Evolutionary conservation across 805 yeast species (phyloP), one percentile per base, ranked within the genome.

Genomic region (Hanseniaspora hatyaiensis): DNA sequence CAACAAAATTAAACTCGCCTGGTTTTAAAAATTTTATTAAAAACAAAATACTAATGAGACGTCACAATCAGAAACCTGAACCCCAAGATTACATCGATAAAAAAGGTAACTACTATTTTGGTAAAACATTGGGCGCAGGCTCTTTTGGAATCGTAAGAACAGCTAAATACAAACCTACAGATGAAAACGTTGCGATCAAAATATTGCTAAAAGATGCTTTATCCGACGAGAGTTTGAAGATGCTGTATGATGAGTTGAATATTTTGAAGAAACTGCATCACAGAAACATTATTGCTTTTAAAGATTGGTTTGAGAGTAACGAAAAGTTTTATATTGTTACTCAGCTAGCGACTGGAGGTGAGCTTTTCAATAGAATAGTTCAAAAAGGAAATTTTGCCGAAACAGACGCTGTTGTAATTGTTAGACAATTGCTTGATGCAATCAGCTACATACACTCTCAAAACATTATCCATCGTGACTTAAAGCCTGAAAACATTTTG

Each of bases 281-380:
- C 62, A 87, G 87, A 1, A 82, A 89, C 63, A 87, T 89, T 55
- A 95, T 89, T n/a, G 77, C 79, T 32, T 80, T 89, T 60, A 71
- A 80, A 45, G 96, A 87, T 61, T 89, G 95, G 89, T 89, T 89
- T 61, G 96, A 89, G 66, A 76, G 86, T 24, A 82, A 76, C 62
- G 95, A 87, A 57, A 89, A 89, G 66, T 87, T 84, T 64, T 89
- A 85, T 60, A 81, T 89, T 50, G 96, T 86, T 16, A 89, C 96
- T 2, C 95, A 89, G 62, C 69, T 89, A 58, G 96, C 96, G 20
- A 81, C 87, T 1, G 98, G 98, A 26, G 98, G 98, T 43, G 98
- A 89, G 63, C 67, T 89, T 50, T 89, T 89, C 59, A 96, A 88
- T 52, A 68, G 96, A 47, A 86, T 89, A 52, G 73, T 87, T 34